Base-by-base conservation (phyloP, 2,329 filamentous ascomycete species). In the Dactylonectria estremocensis region DNA sequence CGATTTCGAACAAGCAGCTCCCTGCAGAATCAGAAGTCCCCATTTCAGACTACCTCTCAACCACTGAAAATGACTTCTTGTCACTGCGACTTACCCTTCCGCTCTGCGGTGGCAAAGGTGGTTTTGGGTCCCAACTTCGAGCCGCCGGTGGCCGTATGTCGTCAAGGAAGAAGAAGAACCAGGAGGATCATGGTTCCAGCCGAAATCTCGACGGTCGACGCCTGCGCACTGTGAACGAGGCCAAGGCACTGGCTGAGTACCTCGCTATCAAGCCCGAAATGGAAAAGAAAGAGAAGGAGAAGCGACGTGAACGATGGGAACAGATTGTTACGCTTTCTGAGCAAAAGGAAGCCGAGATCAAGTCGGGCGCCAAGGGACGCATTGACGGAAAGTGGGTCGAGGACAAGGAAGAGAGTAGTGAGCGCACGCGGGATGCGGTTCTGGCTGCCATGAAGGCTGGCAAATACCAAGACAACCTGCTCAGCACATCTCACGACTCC, bases 81-180 rank as follows among this genome's bases (percentile, higher is more conserved):
- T 92, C 95, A 0, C 88, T 99, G 4, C 93, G 95, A 61, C 89
- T 99, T 33, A 92, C 91, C 7, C 86, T 92, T 2, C 92, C 93
- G 6, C 84, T 98, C 45, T 93, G 92, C 74, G 96, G 97, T 84
- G 97, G 97, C 79, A 99, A 99, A 80, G 96, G 96, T 81, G 96
- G 96, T 77, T 99, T 99, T 79, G 96, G 96, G 61, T 98, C 95
- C 2, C 97, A 99, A 81, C 90, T 99, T 43, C 94, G 97, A 78
- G 96, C 97, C 0, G 96, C 96, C 3, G 96, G 97, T 78, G 96
- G 97, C 46, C 95, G 97, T 83, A 99, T 99, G 96, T 97, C 95
- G 2, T 95, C 93, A n/a, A 89, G 89, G 76, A 97, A 97, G 85
- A 96, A 95, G 86, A 92, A 92, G 77, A 92, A 92, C 63, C 90